A percentile compares a stretch with the other conserved stretches of the same genome.
Evolutionary conservation across 2,329 filamentous ascomycete genomes (phyloP).

Genomic region (Fusarium sublunatum): DNA sequence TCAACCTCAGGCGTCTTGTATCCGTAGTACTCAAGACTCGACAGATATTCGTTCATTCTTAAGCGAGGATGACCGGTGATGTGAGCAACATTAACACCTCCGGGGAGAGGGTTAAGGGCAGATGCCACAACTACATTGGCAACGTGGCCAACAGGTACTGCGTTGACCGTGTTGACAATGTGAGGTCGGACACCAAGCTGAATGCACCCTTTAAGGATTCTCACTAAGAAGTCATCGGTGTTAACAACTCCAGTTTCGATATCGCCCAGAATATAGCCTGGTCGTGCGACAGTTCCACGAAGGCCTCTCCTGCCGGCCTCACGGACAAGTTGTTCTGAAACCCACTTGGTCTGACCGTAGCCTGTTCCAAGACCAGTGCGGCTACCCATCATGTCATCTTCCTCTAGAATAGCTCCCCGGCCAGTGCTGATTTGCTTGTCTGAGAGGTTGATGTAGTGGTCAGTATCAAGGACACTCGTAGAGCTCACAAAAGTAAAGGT

Average conservation of each 20-base stretch:
- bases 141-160: conserved; percentile 88
- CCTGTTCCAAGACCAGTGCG: conserved; percentile 82
- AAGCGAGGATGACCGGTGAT: conserved; percentile 84
- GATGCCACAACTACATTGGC: conserved; percentile 84
- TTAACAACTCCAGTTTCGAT: conserved; percentile 75
- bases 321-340: conserved; percentile 74
- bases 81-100: conserved; percentile 70
- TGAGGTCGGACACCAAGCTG: conserved; percentile 79
- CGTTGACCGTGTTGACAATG: conserved; percentile 89
- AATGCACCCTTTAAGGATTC: conserved; percentile 87
- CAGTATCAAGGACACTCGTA: conserved; percentile 80
- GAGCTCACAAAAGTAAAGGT: conserved; percentile 82
- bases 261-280: conserved; percentile 87
- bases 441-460: conserved; percentile 82
- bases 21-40: conserved; percentile 75
- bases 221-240: conserved; percentile 90
- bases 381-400: conserved; percentile 83
- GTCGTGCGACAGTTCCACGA: conserved; percentile 78
- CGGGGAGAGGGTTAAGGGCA: conserved; percentile 69
- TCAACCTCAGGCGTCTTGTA: conserved; percentile 67
- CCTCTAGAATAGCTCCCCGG: conserved; percentile 57
- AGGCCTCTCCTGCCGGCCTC: conserved; percentile 84
- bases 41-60: conserved; percentile 81
- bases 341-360: conserved; percentile 95
- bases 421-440: conserved; percentile 61